phyloP scores from a whole-genome alignment of 2,329 filamentous ascomycete genomes.

The Aulographum hederae region DNA sequence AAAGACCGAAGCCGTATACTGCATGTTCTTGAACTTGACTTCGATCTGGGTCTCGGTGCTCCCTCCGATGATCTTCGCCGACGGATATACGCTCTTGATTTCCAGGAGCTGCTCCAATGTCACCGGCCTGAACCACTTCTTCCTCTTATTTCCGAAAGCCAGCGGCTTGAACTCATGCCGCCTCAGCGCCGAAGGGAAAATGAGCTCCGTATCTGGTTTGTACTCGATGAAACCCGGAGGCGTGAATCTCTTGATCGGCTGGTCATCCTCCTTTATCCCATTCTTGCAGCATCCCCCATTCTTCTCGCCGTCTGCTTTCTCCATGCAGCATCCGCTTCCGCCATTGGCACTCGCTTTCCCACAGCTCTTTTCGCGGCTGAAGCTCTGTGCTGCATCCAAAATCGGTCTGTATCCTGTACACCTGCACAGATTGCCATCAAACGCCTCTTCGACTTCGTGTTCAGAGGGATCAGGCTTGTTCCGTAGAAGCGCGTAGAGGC shows the following conservation, averaged over 20 bases:
- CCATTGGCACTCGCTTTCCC: slow-evolving; percentile 38
- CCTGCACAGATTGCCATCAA: slow-evolving; percentile 88
- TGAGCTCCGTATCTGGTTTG: slow-evolving; percentile 81
- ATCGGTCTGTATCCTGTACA: slow-evolving; percentile 94
- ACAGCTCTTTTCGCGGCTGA: slow-evolving; percentile 39
- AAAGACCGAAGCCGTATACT: slow-evolving; percentile 78
- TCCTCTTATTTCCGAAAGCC: slow-evolving; percentile 84
- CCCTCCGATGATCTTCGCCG: slow-evolving; percentile 85
- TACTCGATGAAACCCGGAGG: slow-evolving; percentile 89
- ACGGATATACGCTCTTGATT: slow-evolving; percentile 72
- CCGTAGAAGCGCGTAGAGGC: slow-evolving; percentile 76
- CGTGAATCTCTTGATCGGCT: slow-evolving; percentile 47
- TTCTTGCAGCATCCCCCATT: slow-evolving; percentile 22
- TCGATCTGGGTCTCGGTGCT: slow-evolving; percentile 97
- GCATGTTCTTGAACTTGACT: slow-evolving; percentile 90
- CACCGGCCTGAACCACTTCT: slow-evolving; percentile 82
- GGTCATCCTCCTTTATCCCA: slow-evolving; percentile 13
- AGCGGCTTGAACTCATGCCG: slow-evolving; percentile 70
- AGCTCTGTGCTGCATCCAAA: slow-evolving; percentile 81
- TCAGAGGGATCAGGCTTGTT: slow-evolving; percentile 65
- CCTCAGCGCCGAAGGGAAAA: slow-evolving; percentile 73
- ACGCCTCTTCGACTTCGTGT: slow-evolving; percentile 82
- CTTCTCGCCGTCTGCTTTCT: slow-evolving; percentile 18
- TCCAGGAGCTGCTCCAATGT: slow-evolving; percentile 75
- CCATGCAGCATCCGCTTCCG: slow-evolving; percentile 55